Conservation (phyloP, 2,329 filamentous ascomycete species). For the Penicillium sp. region DNA sequence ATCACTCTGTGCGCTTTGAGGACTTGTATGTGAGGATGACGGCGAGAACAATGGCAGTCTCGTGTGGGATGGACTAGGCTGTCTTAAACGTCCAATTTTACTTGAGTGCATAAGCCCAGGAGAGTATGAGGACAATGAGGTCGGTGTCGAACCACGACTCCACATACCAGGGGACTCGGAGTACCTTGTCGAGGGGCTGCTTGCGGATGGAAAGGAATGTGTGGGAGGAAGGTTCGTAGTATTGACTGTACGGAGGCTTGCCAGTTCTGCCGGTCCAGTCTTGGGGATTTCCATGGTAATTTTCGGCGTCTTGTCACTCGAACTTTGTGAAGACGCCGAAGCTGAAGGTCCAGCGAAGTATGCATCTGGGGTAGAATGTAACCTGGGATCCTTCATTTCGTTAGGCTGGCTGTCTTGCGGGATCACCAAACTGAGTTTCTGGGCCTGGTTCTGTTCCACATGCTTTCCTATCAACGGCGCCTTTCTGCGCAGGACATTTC, state of each 20-base stretch:
- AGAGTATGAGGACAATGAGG: slow-evolving; percentile 51
- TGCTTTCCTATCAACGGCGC: slow-evolving; percentile 42
- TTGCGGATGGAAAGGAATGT: slow-evolving; percentile 39
- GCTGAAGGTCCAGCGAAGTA: slow-evolving; percentile 10
- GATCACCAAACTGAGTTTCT: slow-evolving; percentile 36
- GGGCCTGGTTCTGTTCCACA: slow-evolving; percentile 21
- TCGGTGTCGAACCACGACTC: slow-evolving; percentile 51
- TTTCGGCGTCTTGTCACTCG: slow-evolving; percentile 15
- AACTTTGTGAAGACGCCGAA: slow-evolving; percentile 13
- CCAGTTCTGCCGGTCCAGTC: slow-evolving; percentile 37
- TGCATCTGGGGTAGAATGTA: slow-evolving; percentile 10
- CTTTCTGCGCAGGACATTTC: slow-evolving; percentile 45
- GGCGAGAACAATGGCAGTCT: slow-evolving; percentile 35
- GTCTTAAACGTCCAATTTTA: slow-evolving; percentile 38
- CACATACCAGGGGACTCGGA: slow-evolving; percentile 48
- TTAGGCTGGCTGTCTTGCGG: slow-evolving; percentile 20
- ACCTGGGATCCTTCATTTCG: slow-evolving; percentile 16
- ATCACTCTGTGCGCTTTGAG: slow-evolving; percentile 23
- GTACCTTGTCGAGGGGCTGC: slow-evolving; percentile 48
- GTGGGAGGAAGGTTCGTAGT: slow-evolving; percentile 40
- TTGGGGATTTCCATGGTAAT: slow-evolving; percentile 15
- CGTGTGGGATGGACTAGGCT: slow-evolving; percentile 38
- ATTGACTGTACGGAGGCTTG: slow-evolving; percentile 38
- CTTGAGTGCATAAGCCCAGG: slow-evolving; percentile 46
- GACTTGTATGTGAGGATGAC: slow-evolving; percentile 17